Conservation (phyloP, 805 yeast species). For the Yarrowia sp. region DNA sequence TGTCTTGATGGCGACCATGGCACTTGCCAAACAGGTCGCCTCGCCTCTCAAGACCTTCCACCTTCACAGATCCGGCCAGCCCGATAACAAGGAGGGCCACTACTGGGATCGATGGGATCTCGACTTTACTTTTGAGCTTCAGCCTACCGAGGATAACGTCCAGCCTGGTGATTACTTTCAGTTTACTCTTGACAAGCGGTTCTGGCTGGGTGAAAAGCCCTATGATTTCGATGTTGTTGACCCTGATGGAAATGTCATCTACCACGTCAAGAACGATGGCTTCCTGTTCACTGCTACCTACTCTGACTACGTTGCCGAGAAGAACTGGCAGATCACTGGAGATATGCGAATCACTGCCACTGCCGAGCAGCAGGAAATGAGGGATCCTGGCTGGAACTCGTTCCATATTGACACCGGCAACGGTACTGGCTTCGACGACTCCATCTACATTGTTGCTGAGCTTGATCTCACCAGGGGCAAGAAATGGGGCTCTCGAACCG, state of each 20-base stretch:
- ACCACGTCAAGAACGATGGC: conserved; percentile 8
- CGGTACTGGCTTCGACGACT: not conserved
- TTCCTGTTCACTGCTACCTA: not conserved
- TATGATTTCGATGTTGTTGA: conserved; percentile 13
- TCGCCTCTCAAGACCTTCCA: conserved; percentile 14
- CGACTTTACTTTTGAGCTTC: not conserved
- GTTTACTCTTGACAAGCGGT: not conserved
- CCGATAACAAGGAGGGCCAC: conserved; percentile 1
- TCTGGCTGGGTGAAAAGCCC: conserved; percentile 18
- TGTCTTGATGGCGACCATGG: conserved; percentile 11
- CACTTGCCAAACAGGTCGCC: conserved; percentile 6
- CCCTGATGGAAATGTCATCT: not conserved
- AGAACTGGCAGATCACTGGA: conserved; percentile 11
- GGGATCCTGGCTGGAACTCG: not conserved
- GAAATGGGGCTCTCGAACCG: conserved; percentile 6
- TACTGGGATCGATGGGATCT: conserved; percentile 3
- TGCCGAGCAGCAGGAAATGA: not conserved
- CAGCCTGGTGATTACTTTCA: conserved; percentile 20
- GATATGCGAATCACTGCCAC: conserved; percentile 1
- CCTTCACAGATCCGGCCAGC: not conserved
- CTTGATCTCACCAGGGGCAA: not conserved
- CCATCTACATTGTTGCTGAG: not conserved
- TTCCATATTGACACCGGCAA: not conserved
- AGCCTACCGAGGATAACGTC: conserved; percentile 1
- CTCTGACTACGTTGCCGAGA: not conserved